A percentile compares a stretch with the other conserved stretches of the same genome.
These are phyloP conservation scores for Globisporangium spiculum DNA, from an alignment of 352 stramenopile species.

Conservation along the genomic window DNA sequence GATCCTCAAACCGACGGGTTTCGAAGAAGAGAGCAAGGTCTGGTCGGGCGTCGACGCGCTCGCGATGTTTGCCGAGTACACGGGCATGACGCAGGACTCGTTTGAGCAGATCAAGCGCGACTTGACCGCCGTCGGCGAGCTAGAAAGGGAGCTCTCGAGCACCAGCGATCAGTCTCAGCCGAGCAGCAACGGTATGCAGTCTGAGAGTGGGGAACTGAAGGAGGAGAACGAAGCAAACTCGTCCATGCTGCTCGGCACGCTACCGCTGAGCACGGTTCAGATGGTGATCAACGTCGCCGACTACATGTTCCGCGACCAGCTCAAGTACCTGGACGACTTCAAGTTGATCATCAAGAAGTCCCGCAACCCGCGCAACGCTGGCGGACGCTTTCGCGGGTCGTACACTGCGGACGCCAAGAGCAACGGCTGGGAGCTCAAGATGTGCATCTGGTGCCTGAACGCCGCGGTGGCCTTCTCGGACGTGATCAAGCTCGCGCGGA, in stretches of 20 bases:
- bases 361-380: constrained; percentile 13
- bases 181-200: constrained; percentile 21
- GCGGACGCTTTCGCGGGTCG: constrained; percentile 20
- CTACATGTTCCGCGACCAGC: constrained; percentile 77
- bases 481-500: constrained; percentile 56
- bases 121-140: constrained; percentile 44
- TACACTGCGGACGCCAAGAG: constrained; percentile 21
- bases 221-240: constrained; percentile 20
- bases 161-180: constrained; percentile 22
- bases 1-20: constrained; percentile 53
- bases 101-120: constrained; percentile 39
- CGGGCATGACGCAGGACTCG: constrained; percentile 44
- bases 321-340: constrained; percentile 84
- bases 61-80: constrained; percentile 72
- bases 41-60: constrained; percentile 61
- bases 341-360: constrained; percentile 63
- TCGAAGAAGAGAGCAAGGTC: constrained; percentile 73
- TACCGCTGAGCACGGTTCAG: constrained; percentile 57
- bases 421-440: constrained; percentile 57
- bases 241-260: constrained; percentile 35
- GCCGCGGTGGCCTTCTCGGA: constrained; percentile 82
- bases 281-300: constrained; percentile 66
- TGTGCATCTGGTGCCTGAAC: constrained; percentile 87
- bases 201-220: constrained; percentile 17
- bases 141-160: constrained; percentile 54